Evolutionary conservation across 2,329 filamentous ascomycete species (phyloP).

Genomic region (Blastomyces emzantsi): DNA sequence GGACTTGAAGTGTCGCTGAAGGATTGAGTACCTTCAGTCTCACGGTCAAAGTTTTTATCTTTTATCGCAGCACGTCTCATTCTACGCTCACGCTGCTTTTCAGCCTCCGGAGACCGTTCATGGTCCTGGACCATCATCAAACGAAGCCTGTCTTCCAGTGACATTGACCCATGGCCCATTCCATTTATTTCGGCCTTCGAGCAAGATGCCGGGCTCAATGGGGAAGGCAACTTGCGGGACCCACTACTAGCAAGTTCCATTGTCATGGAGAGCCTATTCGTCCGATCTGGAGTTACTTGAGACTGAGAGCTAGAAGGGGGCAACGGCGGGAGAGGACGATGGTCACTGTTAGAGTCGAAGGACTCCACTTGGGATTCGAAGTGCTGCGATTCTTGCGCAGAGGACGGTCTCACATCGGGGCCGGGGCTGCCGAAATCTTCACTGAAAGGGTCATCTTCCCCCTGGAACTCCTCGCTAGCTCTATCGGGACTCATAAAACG

Average conservation of each 20-base stretch:
- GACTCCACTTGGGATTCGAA: constrained; percentile 59
- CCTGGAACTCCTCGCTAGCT: constrained; percentile 46
- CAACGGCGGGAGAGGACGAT: constrained; percentile 77
- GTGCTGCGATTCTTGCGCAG: constrained; percentile 21
- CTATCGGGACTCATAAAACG: constrained; percentile 62
- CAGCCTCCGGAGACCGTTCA: constrained; percentile 51
- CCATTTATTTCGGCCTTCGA: constrained; percentile 71
- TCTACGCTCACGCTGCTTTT: constrained; percentile 59
- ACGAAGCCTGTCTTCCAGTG: constrained; percentile 74
- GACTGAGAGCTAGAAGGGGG: constrained; percentile 44
- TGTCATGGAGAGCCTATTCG: constrained; percentile 57
- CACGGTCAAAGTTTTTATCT: constrained; percentile 32
- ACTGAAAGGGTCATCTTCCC: constrained; percentile 59
- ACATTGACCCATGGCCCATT: constrained; percentile 66
- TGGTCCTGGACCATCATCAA: constrained; percentile 77
- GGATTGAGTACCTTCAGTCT: constrained; percentile 24
- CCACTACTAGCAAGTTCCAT: constrained; percentile 61
- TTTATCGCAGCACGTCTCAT: constrained; percentile 51
- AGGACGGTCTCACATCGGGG: constrained; percentile 48
- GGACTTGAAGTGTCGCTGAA: constrained; percentile 21
- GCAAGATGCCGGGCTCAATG: constrained; percentile 56
- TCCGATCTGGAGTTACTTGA: constrained; percentile 33
- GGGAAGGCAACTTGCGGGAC: constrained; percentile 62
- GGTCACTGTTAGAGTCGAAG: constrained; percentile 66
- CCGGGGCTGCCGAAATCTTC: constrained; percentile 56